Conservation (phyloP, 176 grass and related monocot species). For the Paspalum vaginatum region DNA sequence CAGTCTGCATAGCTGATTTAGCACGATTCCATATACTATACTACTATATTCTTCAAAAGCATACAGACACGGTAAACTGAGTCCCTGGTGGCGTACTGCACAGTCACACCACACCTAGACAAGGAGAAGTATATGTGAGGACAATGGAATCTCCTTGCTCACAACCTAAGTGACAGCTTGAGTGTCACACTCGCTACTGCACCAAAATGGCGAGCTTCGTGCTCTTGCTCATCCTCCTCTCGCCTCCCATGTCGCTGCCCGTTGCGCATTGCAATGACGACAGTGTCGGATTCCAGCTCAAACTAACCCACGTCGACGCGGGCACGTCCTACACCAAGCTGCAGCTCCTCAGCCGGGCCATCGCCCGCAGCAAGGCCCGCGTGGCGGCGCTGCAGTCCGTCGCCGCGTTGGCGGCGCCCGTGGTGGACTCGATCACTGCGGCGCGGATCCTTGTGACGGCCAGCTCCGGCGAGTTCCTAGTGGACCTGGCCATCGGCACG, state of each 20-base stretch:
- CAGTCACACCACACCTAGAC: background rate
- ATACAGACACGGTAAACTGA: no score
- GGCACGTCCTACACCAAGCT: background rate
- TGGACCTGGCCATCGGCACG: conserved; percentile 52
- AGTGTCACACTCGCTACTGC: background rate
- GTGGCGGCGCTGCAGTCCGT: conserved; percentile 11
- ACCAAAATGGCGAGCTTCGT: conserved; percentile 6
- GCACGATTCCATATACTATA: background rate
- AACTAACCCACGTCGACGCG: conserved; percentile 6
- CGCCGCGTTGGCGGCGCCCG: background rate
- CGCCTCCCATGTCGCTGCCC: background rate
- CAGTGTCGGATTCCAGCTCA: conserved; percentile 7
- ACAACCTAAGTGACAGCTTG: background rate
- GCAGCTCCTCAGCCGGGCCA: background rate
- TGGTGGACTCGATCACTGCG: conserved; percentile 2
- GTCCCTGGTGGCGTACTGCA: background rate
- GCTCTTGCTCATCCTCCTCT: background rate
- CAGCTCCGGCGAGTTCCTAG: conserved; percentile 39
- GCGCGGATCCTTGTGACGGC: conserved; percentile 25
- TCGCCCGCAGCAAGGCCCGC: conserved; percentile 7
- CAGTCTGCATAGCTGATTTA: background rate
- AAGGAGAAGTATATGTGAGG: background rate
- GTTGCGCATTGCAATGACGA: background rate
- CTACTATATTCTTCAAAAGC: background rate
- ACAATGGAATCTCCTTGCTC: background rate